A percentile compares a stretch with the other conserved stretches of the same genome.
phyloP scores from a whole-genome alignment of 805 yeast genomes.

The Torulaspora maleeae region DNA sequence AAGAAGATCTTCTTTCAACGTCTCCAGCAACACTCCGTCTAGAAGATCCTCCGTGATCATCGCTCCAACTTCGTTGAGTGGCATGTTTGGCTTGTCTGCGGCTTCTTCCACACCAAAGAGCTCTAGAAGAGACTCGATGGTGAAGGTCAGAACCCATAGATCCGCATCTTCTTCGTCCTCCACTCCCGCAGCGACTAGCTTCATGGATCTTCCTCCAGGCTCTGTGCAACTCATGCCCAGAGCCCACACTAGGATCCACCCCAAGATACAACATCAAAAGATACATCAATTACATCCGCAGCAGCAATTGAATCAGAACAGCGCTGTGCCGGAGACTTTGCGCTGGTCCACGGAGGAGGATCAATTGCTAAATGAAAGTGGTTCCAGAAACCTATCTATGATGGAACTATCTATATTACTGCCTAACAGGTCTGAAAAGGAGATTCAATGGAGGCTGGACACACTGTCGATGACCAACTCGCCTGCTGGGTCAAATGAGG shows the following conservation, averaged over 20 bases:
- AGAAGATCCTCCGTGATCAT: slow-evolving; percentile 29
- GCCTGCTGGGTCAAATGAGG: slow-evolving; percentile 8
- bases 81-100: slow-evolving; percentile 8
- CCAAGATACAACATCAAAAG: slow-evolving; percentile 12
- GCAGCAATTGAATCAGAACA: slow-evolving; percentile 6
- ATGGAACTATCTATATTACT: slow-evolving; percentile 70
- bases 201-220: slow-evolving; percentile 21
- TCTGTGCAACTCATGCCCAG: slow-evolving; percentile 8
- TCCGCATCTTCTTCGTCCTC: slow-evolving; percentile 9
- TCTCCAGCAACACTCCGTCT: slow-evolving; percentile 25
- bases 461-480: slow-evolving; percentile 31
- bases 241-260: slow-evolving; percentile 10
- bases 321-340: neutral
- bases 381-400: slow-evolving; percentile 57
- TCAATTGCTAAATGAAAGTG: slow-evolving; percentile 50
- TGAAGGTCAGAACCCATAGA: slow-evolving; percentile 12
- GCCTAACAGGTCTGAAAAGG: slow-evolving; percentile 69
- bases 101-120: slow-evolving; percentile 14
- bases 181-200: slow-evolving; percentile 11
- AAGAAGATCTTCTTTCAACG: slow-evolving; percentile 32
- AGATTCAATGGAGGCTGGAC: slow-evolving; percentile 60
- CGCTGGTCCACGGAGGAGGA: slow-evolving; percentile 64
- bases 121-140: slow-evolving; percentile 26
- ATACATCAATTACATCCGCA: slow-evolving; percentile 7
- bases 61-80: slow-evolving; percentile 25